Conservation (phyloP, 331 rosid species). For the Phaseolus coccineus region DNA sequence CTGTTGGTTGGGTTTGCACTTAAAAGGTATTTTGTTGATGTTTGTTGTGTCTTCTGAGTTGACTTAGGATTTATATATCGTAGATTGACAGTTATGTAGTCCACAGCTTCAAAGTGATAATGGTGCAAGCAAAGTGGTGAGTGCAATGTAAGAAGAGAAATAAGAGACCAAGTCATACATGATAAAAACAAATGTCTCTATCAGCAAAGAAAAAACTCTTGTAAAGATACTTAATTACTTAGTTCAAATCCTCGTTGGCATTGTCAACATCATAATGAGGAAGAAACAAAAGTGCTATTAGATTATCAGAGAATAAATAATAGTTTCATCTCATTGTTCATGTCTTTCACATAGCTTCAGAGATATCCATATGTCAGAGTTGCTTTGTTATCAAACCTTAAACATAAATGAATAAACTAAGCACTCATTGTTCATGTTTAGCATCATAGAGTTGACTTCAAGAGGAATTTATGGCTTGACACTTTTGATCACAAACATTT, state of each 20-base stretch:
- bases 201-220: no score
- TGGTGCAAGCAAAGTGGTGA: neutral
- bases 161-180: neutral
- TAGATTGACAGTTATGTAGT: neutral
- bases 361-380: neutral
- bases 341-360: neutral
- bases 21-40: neutral
- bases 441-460: conserved; percentile 3
- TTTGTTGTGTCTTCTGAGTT: conserved; percentile 2
- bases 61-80: conserved; percentile 13
- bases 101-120: neutral
- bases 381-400: neutral
- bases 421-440: neutral
- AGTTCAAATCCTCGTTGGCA: neutral
- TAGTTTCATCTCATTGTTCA: neutral
- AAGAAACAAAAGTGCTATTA: neutral
- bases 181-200: neutral
- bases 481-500: neutral
- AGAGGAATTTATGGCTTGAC: neutral
- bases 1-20: conserved; percentile 24
- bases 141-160: neutral
- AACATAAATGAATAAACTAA: conserved; percentile 4
- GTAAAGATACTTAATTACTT: neutral
- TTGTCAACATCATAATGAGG: neutral
- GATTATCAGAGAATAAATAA: neutral